Evolutionary conservation across 2,329 filamentous ascomycete species (phyloP), one percentile per base, ranked within the genome.

Genomic region (Colletotrichum siamense): DNA sequence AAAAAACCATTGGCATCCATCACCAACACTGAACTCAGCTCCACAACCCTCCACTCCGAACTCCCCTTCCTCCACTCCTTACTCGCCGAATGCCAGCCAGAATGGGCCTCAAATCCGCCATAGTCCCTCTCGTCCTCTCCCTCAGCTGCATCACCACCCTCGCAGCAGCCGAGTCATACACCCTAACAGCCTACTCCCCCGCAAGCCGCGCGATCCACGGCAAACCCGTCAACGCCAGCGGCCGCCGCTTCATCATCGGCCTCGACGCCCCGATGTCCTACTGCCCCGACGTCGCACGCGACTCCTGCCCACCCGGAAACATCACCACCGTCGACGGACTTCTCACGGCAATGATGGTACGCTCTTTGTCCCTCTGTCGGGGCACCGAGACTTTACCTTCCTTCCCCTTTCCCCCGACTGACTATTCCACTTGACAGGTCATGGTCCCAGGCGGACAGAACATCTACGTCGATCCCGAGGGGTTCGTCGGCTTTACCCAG

Each of bases 401-500:
- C 0, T 3, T 9, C 24, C 4, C n/a, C 34, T 61, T 4, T 6
- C 39, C 8, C 28, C 28, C 28, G 28, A 32, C 62, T 69, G 71
- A 70, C 26, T 16, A 24, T 52, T 3, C 3, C n/a, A n/a, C n/a
- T n/a, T n/a, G n/a, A 6, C 12, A 86, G 84, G 88, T 91, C 36
- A 81, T 87, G 34, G 92, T 93, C 6, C 92, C 92, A 7, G 92
- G 92, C 32, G 92, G 93, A 30, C 92, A 94, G 79, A 83, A 87
- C 73, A 87, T 93, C 79, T 94, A 91, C 82, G 86, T 94, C 73
- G 85, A 84, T 5, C 85, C 88, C 5, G 82, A 86, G 30, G 93
- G 92, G 8, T 84, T 87, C 12, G 82, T 94, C 73, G 85, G 86
- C 71, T 94, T 90, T 84, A 91, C 91, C 1, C 77, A 80, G 24